Evolutionary conservation across 2,329 filamentous ascomycete species (phyloP).

Genomic region (Ophiostoma triangulosporum): DNA sequence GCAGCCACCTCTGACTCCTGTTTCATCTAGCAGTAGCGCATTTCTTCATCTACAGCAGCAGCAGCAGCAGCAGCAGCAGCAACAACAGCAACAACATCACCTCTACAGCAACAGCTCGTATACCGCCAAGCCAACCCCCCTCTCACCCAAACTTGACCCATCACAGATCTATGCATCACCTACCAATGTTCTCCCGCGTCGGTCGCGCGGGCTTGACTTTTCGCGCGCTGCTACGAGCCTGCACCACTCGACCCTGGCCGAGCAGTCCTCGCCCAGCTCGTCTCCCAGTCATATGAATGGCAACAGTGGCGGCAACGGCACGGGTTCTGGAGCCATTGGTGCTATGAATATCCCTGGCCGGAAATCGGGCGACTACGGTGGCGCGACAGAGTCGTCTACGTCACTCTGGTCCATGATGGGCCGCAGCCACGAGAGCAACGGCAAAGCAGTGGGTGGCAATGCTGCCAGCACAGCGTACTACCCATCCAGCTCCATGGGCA

Average conservation of each 20-base stretch:
- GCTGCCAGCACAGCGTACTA: conserved; percentile 29
- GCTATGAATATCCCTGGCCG: conserved; percentile 49
- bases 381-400: conserved; percentile 51
- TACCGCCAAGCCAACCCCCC: conserved; percentile 45
- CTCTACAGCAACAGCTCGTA: conserved; percentile 21
- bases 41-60: conserved; percentile 14
- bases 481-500: conserved; percentile 71
- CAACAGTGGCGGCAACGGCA: conserved; percentile 34
- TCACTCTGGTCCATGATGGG: conserved; percentile 60
- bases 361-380: conserved; percentile 30
- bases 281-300: conserved; percentile 55
- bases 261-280: conserved; percentile 76
- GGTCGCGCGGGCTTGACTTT: conserved; percentile 85
- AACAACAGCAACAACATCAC: conserved; percentile 9
- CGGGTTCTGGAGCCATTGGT: background rate
- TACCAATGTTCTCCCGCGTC: conserved; percentile 73
- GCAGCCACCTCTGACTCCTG: conserved; percentile 8
- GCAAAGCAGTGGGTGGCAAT: background rate
- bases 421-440: conserved; percentile 43
- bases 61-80: conserved; percentile 9
- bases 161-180: conserved; percentile 78
- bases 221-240: conserved; percentile 85
- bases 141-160: conserved; percentile 77
- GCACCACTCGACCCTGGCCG: conserved; percentile 87
- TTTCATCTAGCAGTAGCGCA: background rate